These are phyloP conservation scores for Colletotrichum orbiculare DNA, from an alignment of 2,329 filamentous ascomycete species.

Conservation along the genomic window DNA sequence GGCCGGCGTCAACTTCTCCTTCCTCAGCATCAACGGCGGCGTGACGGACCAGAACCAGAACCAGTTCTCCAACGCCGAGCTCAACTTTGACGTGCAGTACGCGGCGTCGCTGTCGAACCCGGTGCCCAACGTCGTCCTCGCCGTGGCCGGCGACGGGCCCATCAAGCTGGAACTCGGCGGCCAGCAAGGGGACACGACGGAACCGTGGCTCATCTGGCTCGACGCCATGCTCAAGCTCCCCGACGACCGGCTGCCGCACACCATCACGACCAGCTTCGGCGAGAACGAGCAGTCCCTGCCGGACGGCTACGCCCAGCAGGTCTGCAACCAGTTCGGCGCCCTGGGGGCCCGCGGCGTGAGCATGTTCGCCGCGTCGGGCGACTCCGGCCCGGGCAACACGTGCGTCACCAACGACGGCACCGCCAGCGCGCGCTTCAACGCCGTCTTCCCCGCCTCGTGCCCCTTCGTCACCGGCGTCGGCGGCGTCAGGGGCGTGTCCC, in stretches of 20 bases:
- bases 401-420: constrained; percentile 52
- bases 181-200: constrained; percentile 54
- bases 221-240: constrained; percentile 67
- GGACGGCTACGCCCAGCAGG: constrained; percentile 62
- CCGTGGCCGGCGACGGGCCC: constrained; percentile 46
- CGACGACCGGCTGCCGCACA: constrained; percentile 67
- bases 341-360: constrained; percentile 75
- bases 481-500: constrained; percentile 61
- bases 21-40: constrained; percentile 68
- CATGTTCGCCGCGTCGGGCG: constrained; percentile 73
- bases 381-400: constrained; percentile 49
- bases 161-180: constrained; percentile 22
- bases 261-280: constrained; percentile 77
- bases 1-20: constrained; percentile 65
- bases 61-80: constrained; percentile 47
- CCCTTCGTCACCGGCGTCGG: constrained; percentile 74
- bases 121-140: constrained; percentile 48
- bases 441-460: constrained; percentile 54
- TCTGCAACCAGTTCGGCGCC: constrained; percentile 69
- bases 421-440: constrained; percentile 48
- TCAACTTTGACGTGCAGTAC: constrained; percentile 52
- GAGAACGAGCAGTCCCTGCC: constrained; percentile 75
- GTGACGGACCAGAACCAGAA: constrained; percentile 50
- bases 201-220: constrained; percentile 75
- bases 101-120: constrained; percentile 47